Evolutionary conservation across 306 rosid species (phyloP).

Genomic region (Cicer judaicum): DNA sequence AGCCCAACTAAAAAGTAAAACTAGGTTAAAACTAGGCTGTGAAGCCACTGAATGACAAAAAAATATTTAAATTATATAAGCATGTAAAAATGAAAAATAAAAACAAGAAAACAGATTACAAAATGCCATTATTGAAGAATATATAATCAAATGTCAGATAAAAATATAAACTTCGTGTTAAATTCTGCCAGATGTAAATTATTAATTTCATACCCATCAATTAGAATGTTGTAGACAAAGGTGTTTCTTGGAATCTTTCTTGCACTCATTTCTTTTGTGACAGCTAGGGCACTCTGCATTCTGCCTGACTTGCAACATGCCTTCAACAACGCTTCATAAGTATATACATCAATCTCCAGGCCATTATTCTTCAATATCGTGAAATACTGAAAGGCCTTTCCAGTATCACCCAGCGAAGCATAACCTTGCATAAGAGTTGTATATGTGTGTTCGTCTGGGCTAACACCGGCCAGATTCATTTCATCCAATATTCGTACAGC

Average conservation of each 20-base stretch:
- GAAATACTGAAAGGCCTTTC: slow-evolving; percentile 84
- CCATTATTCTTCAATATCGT: slow-evolving; percentile 79
- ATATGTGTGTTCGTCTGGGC: slow-evolving; percentile 88
- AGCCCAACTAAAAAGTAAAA: slow-evolving; percentile 74
- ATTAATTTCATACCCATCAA: slow-evolving; percentile 83
- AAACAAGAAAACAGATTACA: background rate
- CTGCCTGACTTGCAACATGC: slow-evolving; percentile 98
- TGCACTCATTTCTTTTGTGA: slow-evolving; percentile 90
- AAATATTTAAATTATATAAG: slow-evolving; percentile 13
- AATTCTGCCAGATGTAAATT: slow-evolving; percentile 28
- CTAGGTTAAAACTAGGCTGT: slow-evolving; percentile 31
- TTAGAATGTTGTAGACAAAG: slow-evolving; percentile 86
- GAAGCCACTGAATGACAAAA: background rate
- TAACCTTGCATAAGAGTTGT: slow-evolving; percentile 94
- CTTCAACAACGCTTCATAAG: slow-evolving; percentile 92
- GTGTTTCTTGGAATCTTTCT: slow-evolving; percentile 83
- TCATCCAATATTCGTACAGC: slow-evolving; percentile 84
- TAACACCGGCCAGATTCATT: slow-evolving; percentile 80
- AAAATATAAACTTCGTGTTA: slow-evolving; percentile 8
- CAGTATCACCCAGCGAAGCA: slow-evolving; percentile 94
- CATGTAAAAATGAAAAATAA: slow-evolving; percentile 1
- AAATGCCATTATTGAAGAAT: slow-evolving; percentile 4
- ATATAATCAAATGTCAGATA: slow-evolving; percentile 3
- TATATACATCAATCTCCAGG: slow-evolving; percentile 77
- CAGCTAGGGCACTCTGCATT: slow-evolving; percentile 98